Evolutionary conservation across 2,329 filamentous ascomycete species (phyloP), one percentile per base, ranked within the genome.

Genomic region (Lachnellula hyalina): DNA sequence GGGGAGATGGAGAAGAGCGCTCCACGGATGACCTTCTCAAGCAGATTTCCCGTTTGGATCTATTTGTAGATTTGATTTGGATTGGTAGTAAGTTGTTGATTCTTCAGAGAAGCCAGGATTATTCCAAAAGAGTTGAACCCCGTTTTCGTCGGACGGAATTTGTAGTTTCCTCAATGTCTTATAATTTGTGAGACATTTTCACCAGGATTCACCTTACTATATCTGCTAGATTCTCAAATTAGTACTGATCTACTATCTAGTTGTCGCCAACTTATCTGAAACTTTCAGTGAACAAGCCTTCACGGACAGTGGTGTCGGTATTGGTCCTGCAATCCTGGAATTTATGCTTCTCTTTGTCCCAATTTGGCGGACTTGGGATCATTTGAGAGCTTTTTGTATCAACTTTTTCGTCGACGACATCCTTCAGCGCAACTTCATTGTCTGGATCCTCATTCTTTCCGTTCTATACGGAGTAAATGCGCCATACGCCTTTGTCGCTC

Each of bases 391-490:
- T 11, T 60, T 54, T 17, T 52, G 51, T 8, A 50, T 53, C 47
- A 50, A 57, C 36, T 62, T 51, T 36, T 60, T 57, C 42, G 56
- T 49, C 54, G 60, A 60, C 35, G 60, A 62, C 40, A 23, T 52
- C 3, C 5, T 58, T 3, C 57, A 62, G n/a, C 53, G 60, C 3
- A 53, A 52, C 19, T 58, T 62, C 47, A 52, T 55, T 19, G 35
- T 55, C 7, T 62, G 57, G 60, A 60, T 62, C 19, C 32, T 62
- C 7, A n/a, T 58, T n/a, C 52, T 62, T 5, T 51, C 49, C 2
- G 60, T 62, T 25, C 15, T 59, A 1, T 60, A 60, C 45, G 60
- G 60, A 0, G 54, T 62, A 25, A 62, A 62, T 41, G 60, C 57
- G 15, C 60, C 60, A 4, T 62, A 45, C 21, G 57, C 55, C 2